Evolutionary conservation across 148 eudicot genomes (phyloP).

Genomic region (Arbutus unedo): DNA sequence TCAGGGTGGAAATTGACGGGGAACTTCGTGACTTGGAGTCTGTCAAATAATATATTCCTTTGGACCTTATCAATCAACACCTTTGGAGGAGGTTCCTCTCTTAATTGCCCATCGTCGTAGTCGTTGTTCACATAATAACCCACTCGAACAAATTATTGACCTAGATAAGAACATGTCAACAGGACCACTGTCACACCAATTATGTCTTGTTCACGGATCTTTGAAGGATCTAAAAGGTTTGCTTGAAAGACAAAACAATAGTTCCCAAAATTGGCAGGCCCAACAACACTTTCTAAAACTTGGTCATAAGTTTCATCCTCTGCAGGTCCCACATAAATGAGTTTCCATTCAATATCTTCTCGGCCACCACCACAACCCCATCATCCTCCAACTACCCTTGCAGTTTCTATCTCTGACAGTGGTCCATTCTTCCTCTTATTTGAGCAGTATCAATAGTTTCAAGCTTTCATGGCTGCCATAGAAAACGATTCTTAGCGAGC

Average conservation of each 20-base stretch:
- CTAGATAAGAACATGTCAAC: conserved; percentile 79
- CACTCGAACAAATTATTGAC: conserved; percentile 83
- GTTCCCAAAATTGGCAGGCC: conserved; percentile 89
- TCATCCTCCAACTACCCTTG: too few relatives aligned
- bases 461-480: too few relatives aligned
- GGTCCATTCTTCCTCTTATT: too few relatives aligned
- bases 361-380: too few relatives aligned
- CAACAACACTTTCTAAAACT: conserved; percentile 89
- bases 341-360: conserved; percentile 90
- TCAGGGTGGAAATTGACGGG: conserved; percentile 85
- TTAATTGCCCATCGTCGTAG: conserved; percentile 75
- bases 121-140: conserved; percentile 91
- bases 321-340: conserved; percentile 88
- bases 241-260: conserved; percentile 95
- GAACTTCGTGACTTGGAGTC: conserved; percentile 88
- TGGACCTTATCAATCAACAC: conserved; percentile 72
- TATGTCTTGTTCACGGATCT: conserved; percentile 85
- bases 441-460: too few relatives aligned
- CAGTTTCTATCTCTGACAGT: too few relatives aligned
- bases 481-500: too few relatives aligned
- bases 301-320: conserved; percentile 96
- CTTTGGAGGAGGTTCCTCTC: conserved; percentile 90
- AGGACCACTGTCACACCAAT: conserved; percentile 85
- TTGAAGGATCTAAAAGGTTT: conserved; percentile 85
- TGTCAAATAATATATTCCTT: conserved; percentile 74